A percentile compares a stretch with the other conserved stretches of the same genome.
Conservation (phyloP, 495 filamentous ascomycete species). For the Apodospora peruviana region DNA sequence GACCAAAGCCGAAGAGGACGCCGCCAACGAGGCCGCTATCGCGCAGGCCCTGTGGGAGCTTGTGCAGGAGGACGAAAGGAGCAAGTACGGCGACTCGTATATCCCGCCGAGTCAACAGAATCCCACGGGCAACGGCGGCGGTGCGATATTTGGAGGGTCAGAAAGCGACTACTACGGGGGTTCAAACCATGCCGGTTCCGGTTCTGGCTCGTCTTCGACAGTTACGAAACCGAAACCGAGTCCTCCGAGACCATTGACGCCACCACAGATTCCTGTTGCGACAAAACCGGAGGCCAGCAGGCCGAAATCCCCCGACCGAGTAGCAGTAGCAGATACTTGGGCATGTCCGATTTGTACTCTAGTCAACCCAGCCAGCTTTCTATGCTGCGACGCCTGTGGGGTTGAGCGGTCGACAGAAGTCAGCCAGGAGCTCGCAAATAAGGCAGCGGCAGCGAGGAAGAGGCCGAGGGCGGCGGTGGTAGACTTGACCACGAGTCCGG, state of each 20-base stretch:
- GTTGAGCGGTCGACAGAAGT: slow-evolving; percentile 50
- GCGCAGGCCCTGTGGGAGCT: slow-evolving; percentile 81
- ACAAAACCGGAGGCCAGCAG: slow-evolving; percentile 13
- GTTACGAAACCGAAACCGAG: slow-evolving; percentile 7
- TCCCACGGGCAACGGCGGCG: slow-evolving; percentile 49
- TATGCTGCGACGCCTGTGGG: slow-evolving; percentile 76
- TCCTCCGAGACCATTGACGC: slow-evolving; percentile 18
- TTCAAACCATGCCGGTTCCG: too few species aligned
- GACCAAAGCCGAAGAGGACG: slow-evolving; percentile 82
- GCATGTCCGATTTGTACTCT: slow-evolving; percentile 75
- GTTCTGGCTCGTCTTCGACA: neutral
- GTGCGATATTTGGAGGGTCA: slow-evolving; percentile 4
- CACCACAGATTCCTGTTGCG: slow-evolving; percentile 16
- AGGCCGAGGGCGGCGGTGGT: slow-evolving; percentile 5
- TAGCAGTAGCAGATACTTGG: slow-evolving; percentile 43
- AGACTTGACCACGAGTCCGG: slow-evolving; percentile 9
- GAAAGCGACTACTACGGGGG: neutral
- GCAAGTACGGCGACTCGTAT: slow-evolving; percentile 59
- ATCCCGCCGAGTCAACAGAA: slow-evolving; percentile 57
- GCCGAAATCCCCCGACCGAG: neutral
- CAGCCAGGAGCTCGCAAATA: slow-evolving; percentile 17
- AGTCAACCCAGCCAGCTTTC: slow-evolving; percentile 64
- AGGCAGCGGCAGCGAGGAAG: slow-evolving; percentile 8
- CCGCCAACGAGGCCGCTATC: slow-evolving; percentile 87
- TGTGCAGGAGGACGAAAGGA: slow-evolving; percentile 71